Evolutionary conservation across 768 basidiomycete genomes (phyloP), one percentile per base, ranked within the genome.

Genomic region (Lentinula sp.): DNA sequence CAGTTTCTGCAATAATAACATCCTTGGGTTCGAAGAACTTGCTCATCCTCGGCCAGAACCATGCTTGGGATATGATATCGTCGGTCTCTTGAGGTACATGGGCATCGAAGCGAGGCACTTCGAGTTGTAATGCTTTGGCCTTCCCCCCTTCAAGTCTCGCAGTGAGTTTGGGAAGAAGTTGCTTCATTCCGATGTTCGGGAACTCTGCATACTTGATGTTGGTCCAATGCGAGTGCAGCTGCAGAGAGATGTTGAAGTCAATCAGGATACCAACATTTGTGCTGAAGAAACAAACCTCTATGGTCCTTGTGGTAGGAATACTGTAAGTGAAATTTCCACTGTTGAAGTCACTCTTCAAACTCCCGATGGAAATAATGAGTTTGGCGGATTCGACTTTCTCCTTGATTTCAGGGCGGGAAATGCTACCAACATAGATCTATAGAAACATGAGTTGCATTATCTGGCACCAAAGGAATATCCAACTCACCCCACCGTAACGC

Each of bases 311-410:
- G 0, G 77, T 77, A 4, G 87, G 84, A 50, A 88, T 85, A 54
- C 81, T 82, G 67, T 90, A 92, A 0, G 88, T 88, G 72, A 93
- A 94, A 71, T 88, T 89, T 36, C 92, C 93, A 1, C 90, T 91
- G 72, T 95, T 95, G 77, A 92, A 93, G 71, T 95, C 93, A 50
- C 82, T 85, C 69, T 82, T 84, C 54, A 91, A 74, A 0, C 76
- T 73, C 4, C 91, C 91, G 61, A 95, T 76, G 12, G 88, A 89
- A 12, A 95, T 68, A 55, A 92, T 85, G 46, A 95, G 76, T 64
- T 87, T 89, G 4, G 91, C 85, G 2, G 70, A 76, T 72, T 95
- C 93, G 33, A 95, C 85, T 62, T 79, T 83, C 57, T 85, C 82
- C 71, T 85, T 88, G 64, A 93, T 76, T 28, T 76, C 79, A 0